A percentile compares a stretch with the other conserved stretches of the same genome.
Conservation (phyloP, 1,284 basidiomycete species). For the Thelephora terrestris region DNA sequence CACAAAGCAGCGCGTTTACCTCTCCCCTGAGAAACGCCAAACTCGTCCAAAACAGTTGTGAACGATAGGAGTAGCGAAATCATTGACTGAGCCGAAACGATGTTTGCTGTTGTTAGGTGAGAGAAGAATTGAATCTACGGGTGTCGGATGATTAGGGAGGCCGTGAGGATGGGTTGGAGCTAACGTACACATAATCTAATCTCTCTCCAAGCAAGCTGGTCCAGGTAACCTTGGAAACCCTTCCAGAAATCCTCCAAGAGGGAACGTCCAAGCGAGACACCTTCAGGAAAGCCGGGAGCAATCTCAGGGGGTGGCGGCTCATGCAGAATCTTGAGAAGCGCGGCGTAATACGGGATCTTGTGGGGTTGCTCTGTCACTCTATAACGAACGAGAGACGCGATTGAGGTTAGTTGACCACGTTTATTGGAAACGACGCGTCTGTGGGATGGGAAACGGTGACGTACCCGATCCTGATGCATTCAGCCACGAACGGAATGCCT, state of each 20-base stretch:
- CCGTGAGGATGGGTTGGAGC: not conserved
- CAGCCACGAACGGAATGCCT: constrained; percentile 54
- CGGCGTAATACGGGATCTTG: constrained; percentile 84
- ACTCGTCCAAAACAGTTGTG: constrained; percentile 79
- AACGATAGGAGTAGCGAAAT: constrained; percentile 73
- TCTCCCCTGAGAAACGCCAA: constrained; percentile 79
- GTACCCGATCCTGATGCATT: constrained; percentile 70
- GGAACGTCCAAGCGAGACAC: constrained; percentile 54
- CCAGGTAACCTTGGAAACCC: constrained; percentile 77
- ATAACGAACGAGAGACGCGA: constrained; percentile 1
- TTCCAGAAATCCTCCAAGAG: constrained; percentile 86
- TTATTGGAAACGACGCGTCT: not conserved
- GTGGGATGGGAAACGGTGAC: constrained; percentile 11
- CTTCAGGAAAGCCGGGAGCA: constrained; percentile 16
- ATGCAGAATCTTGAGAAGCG: constrained; percentile 65
- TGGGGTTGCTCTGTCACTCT: constrained; percentile 84
- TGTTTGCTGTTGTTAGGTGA: constrained; percentile 65
- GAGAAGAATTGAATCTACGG: constrained; percentile 83
- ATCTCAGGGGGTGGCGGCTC: constrained; percentile 26
- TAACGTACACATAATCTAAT: constrained; percentile 71
- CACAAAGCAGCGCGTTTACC: constrained; percentile 80
- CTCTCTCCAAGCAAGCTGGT: constrained; percentile 83
- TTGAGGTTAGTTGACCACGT: constrained; percentile 6
- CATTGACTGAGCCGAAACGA: constrained; percentile 71
- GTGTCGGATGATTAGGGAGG: constrained; percentile 2